Evolutionary conservation across 495 filamentous ascomycete genomes (phyloP).

Genomic region (Baudoinia panamericana): DNA sequence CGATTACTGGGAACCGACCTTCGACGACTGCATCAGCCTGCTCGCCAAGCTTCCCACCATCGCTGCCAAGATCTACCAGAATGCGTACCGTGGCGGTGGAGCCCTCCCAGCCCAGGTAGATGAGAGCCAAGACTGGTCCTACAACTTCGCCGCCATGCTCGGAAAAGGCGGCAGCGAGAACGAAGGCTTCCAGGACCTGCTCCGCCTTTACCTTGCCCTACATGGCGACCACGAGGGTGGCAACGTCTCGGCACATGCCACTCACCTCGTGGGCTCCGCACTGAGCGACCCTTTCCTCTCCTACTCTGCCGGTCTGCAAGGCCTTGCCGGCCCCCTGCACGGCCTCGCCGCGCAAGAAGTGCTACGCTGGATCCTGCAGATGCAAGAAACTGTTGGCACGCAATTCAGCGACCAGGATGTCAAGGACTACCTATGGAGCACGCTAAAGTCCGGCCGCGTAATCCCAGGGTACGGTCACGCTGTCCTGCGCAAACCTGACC

Average conservation of each 20-base stretch:
- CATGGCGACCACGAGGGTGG: slow-evolving; percentile 98
- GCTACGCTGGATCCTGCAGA: slow-evolving; percentile 84
- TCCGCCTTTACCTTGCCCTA: slow-evolving; percentile 84
- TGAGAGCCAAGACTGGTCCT: slow-evolving; percentile 80
- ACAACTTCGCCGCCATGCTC: slow-evolving; percentile 95
- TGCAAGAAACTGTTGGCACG: slow-evolving; percentile 75
- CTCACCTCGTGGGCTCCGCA: slow-evolving; percentile 91
- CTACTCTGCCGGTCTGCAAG: slow-evolving; percentile 90
- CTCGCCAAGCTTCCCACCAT: slow-evolving; percentile 94
- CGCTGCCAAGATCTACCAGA: slow-evolving; percentile 94
- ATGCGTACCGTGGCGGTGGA: slow-evolving; percentile 64
- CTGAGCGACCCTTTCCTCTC: slow-evolving; percentile 89
- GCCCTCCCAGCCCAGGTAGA: slow-evolving; percentile 67
- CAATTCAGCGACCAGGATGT: slow-evolving; percentile 68
- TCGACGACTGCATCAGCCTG: slow-evolving; percentile 86
- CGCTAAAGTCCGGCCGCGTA: slow-evolving; percentile 85
- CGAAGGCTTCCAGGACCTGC: slow-evolving; percentile 87
- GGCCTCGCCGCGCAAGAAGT: slow-evolving; percentile 96
- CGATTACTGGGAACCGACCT: slow-evolving; percentile 97
- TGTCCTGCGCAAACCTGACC: slow-evolving; percentile 92
- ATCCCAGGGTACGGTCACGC: slow-evolving; percentile 97
- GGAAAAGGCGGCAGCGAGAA: slow-evolving; percentile 77
- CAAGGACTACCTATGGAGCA: slow-evolving; percentile 78
- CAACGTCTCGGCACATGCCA: slow-evolving; percentile 95
- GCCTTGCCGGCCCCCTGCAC: slow-evolving; percentile 87